phyloP scores from a whole-genome alignment of 805 yeast species.

The Barnettozyma pratensis region DNA sequence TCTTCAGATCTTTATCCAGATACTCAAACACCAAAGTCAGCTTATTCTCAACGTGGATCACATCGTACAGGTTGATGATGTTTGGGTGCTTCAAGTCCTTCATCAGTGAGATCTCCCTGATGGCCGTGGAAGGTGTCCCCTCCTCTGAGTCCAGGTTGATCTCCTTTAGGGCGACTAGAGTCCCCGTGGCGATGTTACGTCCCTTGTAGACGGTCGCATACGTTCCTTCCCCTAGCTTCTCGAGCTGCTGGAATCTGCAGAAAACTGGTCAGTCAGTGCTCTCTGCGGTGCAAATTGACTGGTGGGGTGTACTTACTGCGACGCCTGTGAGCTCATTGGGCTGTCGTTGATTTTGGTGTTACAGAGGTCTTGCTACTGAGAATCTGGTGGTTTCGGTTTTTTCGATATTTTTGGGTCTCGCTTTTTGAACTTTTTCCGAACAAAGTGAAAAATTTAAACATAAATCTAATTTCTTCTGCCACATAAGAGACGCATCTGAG shows the following conservation, averaged over 20 bases:
- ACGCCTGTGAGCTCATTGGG: conserved; percentile 20
- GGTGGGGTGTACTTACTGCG: conserved; percentile 18
- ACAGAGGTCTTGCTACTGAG: no score
- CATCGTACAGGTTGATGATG: conserved; percentile 89
- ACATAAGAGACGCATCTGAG: no score
- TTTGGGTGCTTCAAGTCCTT: conserved; percentile 92
- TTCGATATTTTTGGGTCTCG: neutral
- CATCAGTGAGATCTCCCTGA: conserved; percentile 91
- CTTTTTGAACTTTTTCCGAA: neutral
- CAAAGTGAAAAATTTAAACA: neutral
- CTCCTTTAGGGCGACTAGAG: conserved; percentile 90
- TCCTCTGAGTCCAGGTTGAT: conserved; percentile 90
- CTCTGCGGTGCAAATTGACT: neutral
- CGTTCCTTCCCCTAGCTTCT: conserved; percentile 90
- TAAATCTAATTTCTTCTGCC: no score
- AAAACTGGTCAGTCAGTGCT: neutral
- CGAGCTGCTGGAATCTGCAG: conserved; percentile 40
- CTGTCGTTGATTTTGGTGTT: no score
- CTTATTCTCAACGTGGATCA: conserved; percentile 94
- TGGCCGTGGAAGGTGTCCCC: conserved; percentile 98
- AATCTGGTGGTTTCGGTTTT: no score
- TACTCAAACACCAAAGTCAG: conserved; percentile 89
- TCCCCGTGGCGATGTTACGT: conserved; percentile 78
- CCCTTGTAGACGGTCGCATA: conserved; percentile 99
- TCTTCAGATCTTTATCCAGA: conserved; percentile 89